A percentile compares a stretch with the other conserved stretches of the same genome.
Conservation (phyloP, 2,329 filamentous ascomycete genomes). For the Xylaria hypoxylon region DNA sequence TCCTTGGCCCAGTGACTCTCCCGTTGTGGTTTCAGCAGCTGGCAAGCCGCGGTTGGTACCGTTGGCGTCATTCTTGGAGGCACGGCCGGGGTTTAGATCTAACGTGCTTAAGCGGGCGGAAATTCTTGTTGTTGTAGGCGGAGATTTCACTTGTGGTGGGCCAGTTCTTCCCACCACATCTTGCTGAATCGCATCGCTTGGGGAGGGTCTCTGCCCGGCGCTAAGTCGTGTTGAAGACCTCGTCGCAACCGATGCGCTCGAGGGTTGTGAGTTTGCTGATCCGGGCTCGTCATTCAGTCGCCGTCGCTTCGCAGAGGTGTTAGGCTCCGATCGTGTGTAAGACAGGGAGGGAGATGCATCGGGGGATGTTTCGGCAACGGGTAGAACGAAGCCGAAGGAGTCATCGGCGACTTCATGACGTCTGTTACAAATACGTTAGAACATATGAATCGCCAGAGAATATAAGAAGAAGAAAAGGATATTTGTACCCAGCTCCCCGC, state of each 20-base stretch:
- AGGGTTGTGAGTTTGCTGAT: conserved; percentile 36
- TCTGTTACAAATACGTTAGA: conserved; percentile 49
- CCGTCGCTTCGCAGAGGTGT: conserved; percentile 62
- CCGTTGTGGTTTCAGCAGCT: conserved; percentile 3
- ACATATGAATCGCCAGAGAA: background rate
- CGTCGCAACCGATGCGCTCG: conserved; percentile 43
- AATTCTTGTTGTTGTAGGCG: conserved; percentile 35
- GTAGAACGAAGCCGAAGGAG: conserved; percentile 67
- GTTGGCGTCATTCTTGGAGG: conserved; percentile 34
- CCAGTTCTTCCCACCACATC: background rate
- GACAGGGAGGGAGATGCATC: conserved; percentile 42
- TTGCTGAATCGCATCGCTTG: conserved; percentile 2
- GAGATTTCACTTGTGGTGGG: conserved; percentile 16
- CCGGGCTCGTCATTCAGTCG: conserved; percentile 49
- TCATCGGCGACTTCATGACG: conserved; percentile 69
- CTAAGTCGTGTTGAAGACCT: conserved; percentile 37
- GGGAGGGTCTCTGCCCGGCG: conserved; percentile 37
- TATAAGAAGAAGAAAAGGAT: background rate
- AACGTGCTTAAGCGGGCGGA: conserved; percentile 26
- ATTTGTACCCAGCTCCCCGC: conserved; percentile 70
- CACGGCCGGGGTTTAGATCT: conserved; percentile 40
- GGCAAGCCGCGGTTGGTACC: conserved; percentile 26
- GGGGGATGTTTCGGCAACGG: conserved; percentile 48
- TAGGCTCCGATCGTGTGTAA: conserved; percentile 57
- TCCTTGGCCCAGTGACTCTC: conserved; percentile 28